Conservation (phyloP, 768 basidiomycete species). For the Suillus fuscotomentosus region DNA sequence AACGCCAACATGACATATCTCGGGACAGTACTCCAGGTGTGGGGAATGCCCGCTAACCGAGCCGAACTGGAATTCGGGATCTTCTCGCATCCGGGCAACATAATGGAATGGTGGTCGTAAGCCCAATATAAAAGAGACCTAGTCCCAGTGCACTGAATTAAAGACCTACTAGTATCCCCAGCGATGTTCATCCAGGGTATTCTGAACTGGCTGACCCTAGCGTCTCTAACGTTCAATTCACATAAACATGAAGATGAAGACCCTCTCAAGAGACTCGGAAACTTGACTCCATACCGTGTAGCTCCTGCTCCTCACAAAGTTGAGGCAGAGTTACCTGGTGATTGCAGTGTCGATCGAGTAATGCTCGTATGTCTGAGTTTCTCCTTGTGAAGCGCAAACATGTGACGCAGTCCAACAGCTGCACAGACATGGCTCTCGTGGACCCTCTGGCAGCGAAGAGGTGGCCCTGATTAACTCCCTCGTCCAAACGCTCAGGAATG, state of each 20-base stretch:
- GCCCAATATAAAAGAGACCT: not conserved
- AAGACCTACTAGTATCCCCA: not conserved
- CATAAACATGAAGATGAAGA: not conserved
- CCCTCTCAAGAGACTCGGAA: slow-evolving; percentile 21
- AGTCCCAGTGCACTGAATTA: not conserved
- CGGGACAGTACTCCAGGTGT: too few relatives aligned
- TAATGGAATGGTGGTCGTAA: not conserved
- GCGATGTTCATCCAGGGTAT: slow-evolving; percentile 1
- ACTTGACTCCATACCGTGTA: slow-evolving; percentile 29
- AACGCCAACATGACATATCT: too few relatives aligned
- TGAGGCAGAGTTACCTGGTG: slow-evolving; percentile 23
- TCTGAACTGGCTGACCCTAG: slow-evolving; percentile 3
- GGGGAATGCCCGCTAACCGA: not conserved
- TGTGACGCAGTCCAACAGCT: slow-evolving; percentile 24
- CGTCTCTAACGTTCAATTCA: not conserved
- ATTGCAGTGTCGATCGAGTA: slow-evolving; percentile 33
- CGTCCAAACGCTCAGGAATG: slow-evolving; percentile 28
- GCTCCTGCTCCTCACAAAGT: slow-evolving; percentile 26
- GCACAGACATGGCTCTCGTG: slow-evolving; percentile 41
- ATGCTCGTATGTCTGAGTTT: slow-evolving; percentile 22
- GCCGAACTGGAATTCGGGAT: not conserved
- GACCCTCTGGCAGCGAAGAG: slow-evolving; percentile 27
- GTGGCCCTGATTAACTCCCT: slow-evolving; percentile 32
- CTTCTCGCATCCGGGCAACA: not conserved
- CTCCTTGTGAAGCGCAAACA: too few relatives aligned